Base-by-base conservation (phyloP, 306 rosid species). In the Casuarina equisetifolia region DNA sequence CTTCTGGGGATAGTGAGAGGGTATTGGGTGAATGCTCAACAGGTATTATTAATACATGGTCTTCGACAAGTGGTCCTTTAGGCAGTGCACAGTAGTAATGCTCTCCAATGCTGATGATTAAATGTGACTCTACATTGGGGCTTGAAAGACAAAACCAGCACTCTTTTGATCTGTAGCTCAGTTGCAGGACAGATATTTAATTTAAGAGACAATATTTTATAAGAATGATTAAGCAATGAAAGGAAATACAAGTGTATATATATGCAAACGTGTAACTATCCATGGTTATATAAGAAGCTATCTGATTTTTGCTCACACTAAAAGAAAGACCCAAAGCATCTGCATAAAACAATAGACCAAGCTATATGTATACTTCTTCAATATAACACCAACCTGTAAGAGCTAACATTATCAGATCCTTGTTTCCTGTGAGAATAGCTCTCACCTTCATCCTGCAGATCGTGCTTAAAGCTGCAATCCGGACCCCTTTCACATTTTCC, bases 101-200 rank as follows among this genome's bases (percentile, higher is more conserved):
- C 84, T 88, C 97, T 71, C 96, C 96, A 45, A 95, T 78, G 72
- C 96, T 95, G 85, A 90, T 78, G 77, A 95, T 86, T 76, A 95
- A 88, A 82, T 95, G 97, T 0, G 91, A 91, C 82, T 95, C 97
- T 79, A 95, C 81, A 73, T 80, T 89, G 78, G 97, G 88, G 80
- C 97, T 95, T 70, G 99, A 95, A 79, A 95, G 83, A 91, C 99
- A 95, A 84, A 95, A 95, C 99, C 99, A 95, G 81, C 97, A 95
- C 70, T 91, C 97, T 82, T 89, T 88, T 51, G 97, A 92, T 79
- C 99, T 95, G 91, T 68, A 86, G 83, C 78, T 75, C 80, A 73
- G 76, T 83, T 71, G 67, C 73, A 84, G 49, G 77, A 76, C 68
- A 73, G 72, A 76, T 15, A 77, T 68, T 77, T 76, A 85, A 76